Base-by-base conservation (phyloP, 495 filamentous ascomycete species). In the Lepraria neglecta region DNA sequence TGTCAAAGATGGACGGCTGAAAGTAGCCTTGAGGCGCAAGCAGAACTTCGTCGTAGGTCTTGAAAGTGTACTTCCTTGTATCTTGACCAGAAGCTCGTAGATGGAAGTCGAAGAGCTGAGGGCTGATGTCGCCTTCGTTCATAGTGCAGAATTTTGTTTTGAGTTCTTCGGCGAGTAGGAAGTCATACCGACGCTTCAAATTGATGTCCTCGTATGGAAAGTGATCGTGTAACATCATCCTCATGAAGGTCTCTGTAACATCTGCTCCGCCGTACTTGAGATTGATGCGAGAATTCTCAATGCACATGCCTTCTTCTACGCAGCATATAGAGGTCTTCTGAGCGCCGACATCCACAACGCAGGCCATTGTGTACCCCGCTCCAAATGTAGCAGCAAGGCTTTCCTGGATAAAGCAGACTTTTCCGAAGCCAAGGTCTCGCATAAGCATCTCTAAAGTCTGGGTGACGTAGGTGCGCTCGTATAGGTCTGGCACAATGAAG, bases 261-360 rank as follows among this genome's bases (percentile, higher is more conserved):
- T 98, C 94, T 54, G 78, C 81, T 3, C 94, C 95, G 52, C 94
- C 94, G 65, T 87, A 95, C 72, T 97, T 97, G 53, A 97, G 77
- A 69, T 97, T 98, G 64, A 98, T 79, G 3, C 87, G 80, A 6
- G 94, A 97, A 65, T 96, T 91, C 64, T 96, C 92, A 33, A 96
- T 77, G 70, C 88, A 91, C 78, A 98, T 88, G 14, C 94, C 94
- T 70, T 98, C 94, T 68, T 98, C 94, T 31, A 97, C 95, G 68
- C 94, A 98, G 67, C 91, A 91, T 43, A 98, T 90, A 2, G 95
- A 96, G 4, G 94, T 97, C 78, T 98, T 98, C 74, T 97, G 91
- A 3, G 94, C 95, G 19, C 94, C 94, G 46, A 97, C 87, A 71
- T 98, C 94, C 6, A 98, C 92, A 59, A 98, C 90, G 69, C 95